Evolutionary conservation across 129 eudicot genomes (phyloP).

Genomic region (Arctium minus): DNA sequence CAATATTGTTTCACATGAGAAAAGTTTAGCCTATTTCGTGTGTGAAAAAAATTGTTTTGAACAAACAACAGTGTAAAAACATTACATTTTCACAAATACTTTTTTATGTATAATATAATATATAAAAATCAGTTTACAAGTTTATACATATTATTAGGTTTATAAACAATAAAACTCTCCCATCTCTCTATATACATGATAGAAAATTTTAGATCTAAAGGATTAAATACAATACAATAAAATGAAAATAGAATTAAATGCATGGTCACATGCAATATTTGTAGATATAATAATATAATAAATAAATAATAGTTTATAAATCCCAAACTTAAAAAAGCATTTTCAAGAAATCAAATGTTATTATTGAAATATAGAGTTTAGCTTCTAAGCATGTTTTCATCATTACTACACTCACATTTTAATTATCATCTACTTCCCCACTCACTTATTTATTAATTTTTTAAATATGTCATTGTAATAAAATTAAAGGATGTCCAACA

Average conservation of each 20-base stretch:
- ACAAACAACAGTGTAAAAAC: too few species aligned
- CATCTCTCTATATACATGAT: not conserved
- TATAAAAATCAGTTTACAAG: too few species aligned
- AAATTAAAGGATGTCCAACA: not conserved
- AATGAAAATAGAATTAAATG: slow-evolving; percentile 3
- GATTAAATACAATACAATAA: not conserved
- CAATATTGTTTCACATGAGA: too few species aligned
- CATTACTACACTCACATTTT: slow-evolving; percentile 13
- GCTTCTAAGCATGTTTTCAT: slow-evolving; percentile 40
- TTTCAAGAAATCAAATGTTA: slow-evolving; percentile 9
- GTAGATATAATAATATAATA: not conserved
- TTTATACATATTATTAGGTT: too few species aligned
- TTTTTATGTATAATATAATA: too few species aligned
- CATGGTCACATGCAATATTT: slow-evolving; percentile 21
- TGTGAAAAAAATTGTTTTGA: too few species aligned
- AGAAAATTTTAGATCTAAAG: slow-evolving; percentile 7
- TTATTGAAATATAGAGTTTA: slow-evolving; percentile 23
- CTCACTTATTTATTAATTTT: not conserved
- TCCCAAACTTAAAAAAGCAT: not conserved
- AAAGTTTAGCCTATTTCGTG: too few species aligned
- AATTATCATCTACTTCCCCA: slow-evolving; percentile 13
- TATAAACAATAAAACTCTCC: too few species aligned
- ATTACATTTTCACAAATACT: too few species aligned
- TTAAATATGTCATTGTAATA: not conserved
- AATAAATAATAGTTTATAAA: not conserved